A percentile compares a stretch with the other conserved stretches of the same genome.
phyloP scores from a whole-genome alignment of 2,329 filamentous ascomycete genomes.

The Penicillium sp. region DNA sequence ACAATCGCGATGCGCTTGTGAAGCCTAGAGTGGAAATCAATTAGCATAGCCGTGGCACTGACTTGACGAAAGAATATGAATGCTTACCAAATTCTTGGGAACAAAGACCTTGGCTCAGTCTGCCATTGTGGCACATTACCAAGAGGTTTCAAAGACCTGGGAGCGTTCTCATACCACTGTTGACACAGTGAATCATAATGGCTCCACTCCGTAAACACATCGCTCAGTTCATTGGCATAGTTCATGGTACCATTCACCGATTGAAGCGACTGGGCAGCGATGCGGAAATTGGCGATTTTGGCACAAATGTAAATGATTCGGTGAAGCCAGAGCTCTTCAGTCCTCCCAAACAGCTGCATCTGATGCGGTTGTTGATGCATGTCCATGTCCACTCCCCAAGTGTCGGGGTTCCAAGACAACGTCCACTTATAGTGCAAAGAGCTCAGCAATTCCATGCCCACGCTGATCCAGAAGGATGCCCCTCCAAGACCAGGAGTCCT shows the following conservation, averaged over 20 bases:
- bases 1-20: constrained; percentile 80
- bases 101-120: constrained; percentile 69
- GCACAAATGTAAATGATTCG: constrained; percentile 86
- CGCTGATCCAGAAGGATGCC: constrained; percentile 93
- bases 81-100: constrained; percentile 81
- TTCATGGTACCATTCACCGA: constrained; percentile 55
- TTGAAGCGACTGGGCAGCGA: constrained; percentile 64
- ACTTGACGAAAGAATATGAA: not conserved
- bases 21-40: constrained; percentile 59
- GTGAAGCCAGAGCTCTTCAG: constrained; percentile 85
- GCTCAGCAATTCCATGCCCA: constrained; percentile 85
- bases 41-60: not conserved
- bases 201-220: constrained; percentile 74
- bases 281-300: constrained; percentile 83
- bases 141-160: constrained; percentile 83
- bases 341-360: constrained; percentile 57
- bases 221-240: constrained; percentile 65
- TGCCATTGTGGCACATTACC: constrained; percentile 72
- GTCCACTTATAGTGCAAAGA: constrained; percentile 87
- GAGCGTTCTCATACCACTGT: constrained; percentile 76
- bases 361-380: constrained; percentile 65
- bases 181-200: constrained; percentile 79
- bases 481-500: constrained; percentile 75
- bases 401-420: constrained; percentile 84
- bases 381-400: constrained; percentile 83